Evolutionary conservation across 2,329 filamentous ascomycete genomes (phyloP), one percentile per base, ranked within the genome.

Genomic region (Kalaharituber pfeilii): DNA sequence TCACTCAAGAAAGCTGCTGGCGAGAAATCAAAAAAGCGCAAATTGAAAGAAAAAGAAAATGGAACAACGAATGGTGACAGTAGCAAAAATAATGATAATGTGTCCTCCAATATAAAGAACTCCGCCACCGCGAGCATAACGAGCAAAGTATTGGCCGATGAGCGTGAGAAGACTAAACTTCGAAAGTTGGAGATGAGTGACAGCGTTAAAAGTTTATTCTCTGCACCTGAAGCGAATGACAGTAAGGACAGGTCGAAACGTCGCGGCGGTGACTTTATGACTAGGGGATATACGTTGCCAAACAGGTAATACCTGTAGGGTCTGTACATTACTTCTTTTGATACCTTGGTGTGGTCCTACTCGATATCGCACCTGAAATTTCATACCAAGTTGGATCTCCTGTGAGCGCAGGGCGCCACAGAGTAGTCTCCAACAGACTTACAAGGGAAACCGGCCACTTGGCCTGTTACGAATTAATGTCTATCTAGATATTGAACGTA

Each of bases 101-200:
- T 67, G 1, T 59, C 69, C 5, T 66, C 68, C 71, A 53, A 62
- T 25, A 94, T 96, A 67, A 94, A 94, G 67, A 94, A 96, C 62
- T 73, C 85, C 0, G 77, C 85, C 53, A 91, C 91, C 0, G 88
- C 89, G 0, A 83, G 80, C 2, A 70, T 98, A 44, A 94, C 89
- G 0, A 84, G 84, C 0, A 87, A 81, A 62, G 88, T 98, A 0
- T 67, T 96, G 25, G 82, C 83, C 24, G 89, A 96, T 64, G 86
- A 95, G 66, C 84, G 89, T 51, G 80, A 83, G 64, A 75, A 77
- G 54, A 87, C 86, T 60, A 94, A 89, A 70, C 73, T 81, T 61
- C 74, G 84, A 57, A 94, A 84, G 65, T 64, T 86, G 62, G 79
- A 75, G 2, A 71, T 74, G 54, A 78, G 73, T 62, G 74, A 76